A percentile compares a stretch with the other conserved stretches of the same genome.
Evolutionary conservation across 441 rosid species (phyloP).

Genomic region (Lepidium campestre): DNA sequence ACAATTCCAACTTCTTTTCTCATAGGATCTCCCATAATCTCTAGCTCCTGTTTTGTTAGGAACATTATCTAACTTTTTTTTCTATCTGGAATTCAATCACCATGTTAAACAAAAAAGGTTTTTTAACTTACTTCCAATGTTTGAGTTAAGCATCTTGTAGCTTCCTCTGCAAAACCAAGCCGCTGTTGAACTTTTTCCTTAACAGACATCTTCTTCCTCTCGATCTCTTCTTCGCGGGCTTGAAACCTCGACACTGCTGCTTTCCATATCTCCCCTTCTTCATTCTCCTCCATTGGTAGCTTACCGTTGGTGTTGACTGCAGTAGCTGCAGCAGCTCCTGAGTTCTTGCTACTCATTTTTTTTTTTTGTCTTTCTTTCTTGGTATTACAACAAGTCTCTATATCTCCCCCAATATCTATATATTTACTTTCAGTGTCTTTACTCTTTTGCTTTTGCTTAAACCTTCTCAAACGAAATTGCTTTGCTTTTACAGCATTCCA

Average conservation of each 20-base stretch:
- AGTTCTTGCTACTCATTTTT: constrained; percentile 27
- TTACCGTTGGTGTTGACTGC: constrained; percentile 30
- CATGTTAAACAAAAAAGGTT: background rate
- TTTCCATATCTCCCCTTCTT: constrained; percentile 47
- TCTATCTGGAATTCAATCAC: background rate
- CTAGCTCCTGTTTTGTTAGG: constrained; percentile 39
- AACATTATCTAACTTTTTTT: background rate
- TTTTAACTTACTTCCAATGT: constrained; percentile 58
- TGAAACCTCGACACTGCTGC: constrained; percentile 50
- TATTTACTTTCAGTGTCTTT: background rate
- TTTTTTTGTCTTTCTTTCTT: background rate
- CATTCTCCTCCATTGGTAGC: constrained; percentile 44
- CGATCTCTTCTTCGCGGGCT: constrained; percentile 81
- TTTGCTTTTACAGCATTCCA: constrained; percentile 45
- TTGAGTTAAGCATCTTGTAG: constrained; percentile 56
- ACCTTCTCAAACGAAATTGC: constrained; percentile 32
- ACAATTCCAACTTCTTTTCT: constrained; percentile 74
- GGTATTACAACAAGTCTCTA: background rate
- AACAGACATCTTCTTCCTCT: constrained; percentile 62
- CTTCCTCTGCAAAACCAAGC: constrained; percentile 74
- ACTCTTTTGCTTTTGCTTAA: constrained; percentile 63
- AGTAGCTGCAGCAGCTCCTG: constrained; percentile 28
- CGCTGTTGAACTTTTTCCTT: constrained; percentile 64
- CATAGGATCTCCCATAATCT: constrained; percentile 69
- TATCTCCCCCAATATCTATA: background rate